phyloP scores from a whole-genome alignment of 164 flowering plant species.

The Dillenia suffruticosa region DNA sequence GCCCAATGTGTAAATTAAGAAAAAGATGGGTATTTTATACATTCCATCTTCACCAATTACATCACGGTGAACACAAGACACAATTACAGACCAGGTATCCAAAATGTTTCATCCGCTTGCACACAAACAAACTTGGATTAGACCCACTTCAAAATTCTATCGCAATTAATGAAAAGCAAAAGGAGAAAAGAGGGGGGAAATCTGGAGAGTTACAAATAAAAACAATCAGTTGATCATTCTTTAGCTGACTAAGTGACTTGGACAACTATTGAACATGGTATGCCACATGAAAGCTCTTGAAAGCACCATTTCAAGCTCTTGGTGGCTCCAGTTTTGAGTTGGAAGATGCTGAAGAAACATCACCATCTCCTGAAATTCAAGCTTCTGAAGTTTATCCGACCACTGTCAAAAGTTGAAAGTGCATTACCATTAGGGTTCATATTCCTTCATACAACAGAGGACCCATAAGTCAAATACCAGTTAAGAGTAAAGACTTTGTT shows the following conservation, averaged over 20 bases:
- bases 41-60: too few relatives aligned
- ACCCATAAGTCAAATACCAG: too few relatives aligned
- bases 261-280: slow-evolving; percentile 86
- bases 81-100: too few relatives aligned
- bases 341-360: slow-evolving; percentile 98
- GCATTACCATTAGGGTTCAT: too few relatives aligned
- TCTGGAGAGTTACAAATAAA: not conserved
- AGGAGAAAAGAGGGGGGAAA: not conserved
- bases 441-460: too few relatives aligned
- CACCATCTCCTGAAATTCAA: slow-evolving; percentile 97
- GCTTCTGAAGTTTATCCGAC: slow-evolving; percentile 88
- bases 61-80: too few relatives aligned
- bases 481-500: too few relatives aligned
- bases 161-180: not conserved
- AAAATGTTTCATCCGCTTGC: too few relatives aligned
- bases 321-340: slow-evolving; percentile 74
- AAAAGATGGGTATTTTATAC: too few relatives aligned
- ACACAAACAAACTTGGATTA: slow-evolving; percentile 1
- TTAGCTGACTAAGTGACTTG: slow-evolving; percentile 78
- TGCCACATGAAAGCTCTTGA: slow-evolving; percentile 98
- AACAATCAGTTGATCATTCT: not conserved
- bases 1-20: too few relatives aligned
- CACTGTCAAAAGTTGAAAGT: slow-evolving; percentile 45
- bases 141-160: not conserved
- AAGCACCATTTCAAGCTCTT: slow-evolving; percentile 93